Evolutionary conservation across 2,329 filamentous ascomycete genomes (phyloP).

Genomic region (Fonsecaea monophora): DNA sequence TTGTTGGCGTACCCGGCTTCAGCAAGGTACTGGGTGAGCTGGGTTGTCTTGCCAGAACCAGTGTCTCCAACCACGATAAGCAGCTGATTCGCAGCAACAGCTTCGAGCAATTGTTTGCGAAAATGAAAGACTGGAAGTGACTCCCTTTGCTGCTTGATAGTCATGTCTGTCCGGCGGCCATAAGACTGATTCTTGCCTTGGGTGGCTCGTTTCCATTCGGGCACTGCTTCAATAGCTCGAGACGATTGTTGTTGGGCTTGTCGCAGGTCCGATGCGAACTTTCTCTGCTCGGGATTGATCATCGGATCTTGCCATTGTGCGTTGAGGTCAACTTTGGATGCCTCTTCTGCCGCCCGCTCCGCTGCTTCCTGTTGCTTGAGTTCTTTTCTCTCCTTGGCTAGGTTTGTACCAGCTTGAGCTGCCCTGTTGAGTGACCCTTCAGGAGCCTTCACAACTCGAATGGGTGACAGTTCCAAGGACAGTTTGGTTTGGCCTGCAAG

Average conservation of each 20-base stretch:
- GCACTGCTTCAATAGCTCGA: slow-evolving; percentile 70
- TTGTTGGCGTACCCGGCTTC: slow-evolving; percentile 90
- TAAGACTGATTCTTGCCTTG: slow-evolving; percentile 79
- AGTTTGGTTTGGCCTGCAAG: slow-evolving; percentile 95
- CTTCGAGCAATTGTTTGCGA: slow-evolving; percentile 83
- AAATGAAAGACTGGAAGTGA: slow-evolving; percentile 89
- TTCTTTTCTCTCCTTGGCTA: slow-evolving; percentile 90
- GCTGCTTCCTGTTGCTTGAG: slow-evolving; percentile 86
- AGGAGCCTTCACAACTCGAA: slow-evolving; percentile 94
- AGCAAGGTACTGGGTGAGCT: slow-evolving; percentile 92
- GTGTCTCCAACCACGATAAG: slow-evolving; percentile 97
- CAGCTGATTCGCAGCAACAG: slow-evolving; percentile 85
- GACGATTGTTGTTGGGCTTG: slow-evolving; percentile 65
- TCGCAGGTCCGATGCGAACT: slow-evolving; percentile 87
- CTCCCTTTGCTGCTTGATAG: slow-evolving; percentile 93
- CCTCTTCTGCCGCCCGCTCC: slow-evolving; percentile 75
- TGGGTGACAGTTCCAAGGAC: slow-evolving; percentile 91
- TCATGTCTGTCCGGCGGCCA: slow-evolving; percentile 86
- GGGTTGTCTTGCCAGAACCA: slow-evolving; percentile 95
- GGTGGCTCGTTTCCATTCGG: slow-evolving; percentile 90
- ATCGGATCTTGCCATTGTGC: slow-evolving; percentile 98
- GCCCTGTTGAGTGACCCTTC: slow-evolving; percentile 98
- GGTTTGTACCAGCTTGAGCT: slow-evolving; percentile 86
- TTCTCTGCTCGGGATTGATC: slow-evolving; percentile 80
- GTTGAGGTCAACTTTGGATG: slow-evolving; percentile 78